Percentiles rank a stretch among this genome's conserved stretches.
Evolutionary conservation across 2,329 filamentous ascomycete species (phyloP).

Genomic region (Elsinoe batatas): DNA sequence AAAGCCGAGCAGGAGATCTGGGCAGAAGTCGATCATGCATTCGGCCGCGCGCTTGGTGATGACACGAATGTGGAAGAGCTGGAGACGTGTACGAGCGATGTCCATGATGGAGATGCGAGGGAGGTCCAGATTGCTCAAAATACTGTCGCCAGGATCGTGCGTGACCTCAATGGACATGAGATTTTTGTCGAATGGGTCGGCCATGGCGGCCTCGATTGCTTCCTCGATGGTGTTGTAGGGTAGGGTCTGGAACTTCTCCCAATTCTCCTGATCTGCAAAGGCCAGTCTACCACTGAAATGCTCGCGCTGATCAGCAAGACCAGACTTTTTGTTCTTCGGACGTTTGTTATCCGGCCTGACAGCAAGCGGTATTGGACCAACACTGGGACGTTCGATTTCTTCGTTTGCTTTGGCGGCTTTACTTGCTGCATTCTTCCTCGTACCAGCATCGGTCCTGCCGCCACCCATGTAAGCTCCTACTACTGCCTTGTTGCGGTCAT

Average conservation of each 20-base stretch:
- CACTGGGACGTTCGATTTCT: slow-evolving; percentile 22
- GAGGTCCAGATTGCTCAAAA: slow-evolving; percentile 23
- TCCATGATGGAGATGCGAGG: slow-evolving; percentile 25
- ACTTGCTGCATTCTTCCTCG: slow-evolving; percentile 1
- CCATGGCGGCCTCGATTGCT: slow-evolving; percentile 23
- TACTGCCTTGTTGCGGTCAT: slow-evolving; percentile 22
- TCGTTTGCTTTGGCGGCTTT: neutral
- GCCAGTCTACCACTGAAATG: slow-evolving; percentile 2
- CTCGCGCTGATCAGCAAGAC: neutral
- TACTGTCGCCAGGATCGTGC: slow-evolving; percentile 28
- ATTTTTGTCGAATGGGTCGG: slow-evolving; percentile 18
- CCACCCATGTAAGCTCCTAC: slow-evolving; percentile 20
- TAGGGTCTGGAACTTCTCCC: slow-evolving; percentile 13
- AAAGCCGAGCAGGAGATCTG: slow-evolving; percentile 27
- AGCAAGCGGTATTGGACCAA: slow-evolving; percentile 16
- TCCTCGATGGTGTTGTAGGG: slow-evolving; percentile 20
- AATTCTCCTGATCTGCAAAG: neutral
- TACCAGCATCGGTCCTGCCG: neutral
- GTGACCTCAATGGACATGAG: slow-evolving; percentile 23
- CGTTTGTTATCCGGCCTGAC: slow-evolving; percentile 13
- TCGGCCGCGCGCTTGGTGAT: slow-evolving; percentile 24
- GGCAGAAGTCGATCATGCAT: slow-evolving; percentile 29
- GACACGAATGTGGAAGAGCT: slow-evolving; percentile 21
- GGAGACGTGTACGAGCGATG: slow-evolving; percentile 25
- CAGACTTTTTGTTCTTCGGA: slow-evolving; percentile 13